Evolutionary conservation across 345 rosid species (phyloP).

Genomic region (Murraya koenigii): DNA sequence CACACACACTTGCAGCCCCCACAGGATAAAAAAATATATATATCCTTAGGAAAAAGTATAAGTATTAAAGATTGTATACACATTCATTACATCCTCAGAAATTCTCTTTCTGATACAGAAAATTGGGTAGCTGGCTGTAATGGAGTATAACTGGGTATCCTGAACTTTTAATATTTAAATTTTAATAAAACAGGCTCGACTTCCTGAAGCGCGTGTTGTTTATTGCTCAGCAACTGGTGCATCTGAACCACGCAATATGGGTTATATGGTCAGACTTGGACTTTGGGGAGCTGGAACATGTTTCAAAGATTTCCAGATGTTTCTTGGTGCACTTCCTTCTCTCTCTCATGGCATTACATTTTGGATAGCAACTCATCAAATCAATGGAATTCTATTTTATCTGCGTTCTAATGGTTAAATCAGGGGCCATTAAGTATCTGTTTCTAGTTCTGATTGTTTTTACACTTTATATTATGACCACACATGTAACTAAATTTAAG

Average conservation of each 20-base stretch:
- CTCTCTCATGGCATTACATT: background rate
- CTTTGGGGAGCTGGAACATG: constrained; percentile 98
- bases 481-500: background rate
- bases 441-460: background rate
- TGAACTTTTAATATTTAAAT: constrained; percentile 25
- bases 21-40: background rate
- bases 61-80: background rate
- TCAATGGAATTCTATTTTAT: background rate
- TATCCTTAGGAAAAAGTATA: background rate
- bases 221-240: constrained; percentile 99
- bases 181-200: constrained; percentile 68
- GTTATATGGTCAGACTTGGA: constrained; percentile 99
- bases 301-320: constrained; percentile 68
- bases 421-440: background rate
- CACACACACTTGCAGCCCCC: background rate
- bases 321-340: constrained; percentile 47
- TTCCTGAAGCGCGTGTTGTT: constrained; percentile 91
- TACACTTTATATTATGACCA: background rate
- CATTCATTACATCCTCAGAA: background rate
- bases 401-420: background rate
- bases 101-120: background rate
- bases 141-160: background rate
- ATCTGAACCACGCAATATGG: constrained; percentile 99
- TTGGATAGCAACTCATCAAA: background rate
- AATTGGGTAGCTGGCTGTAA: background rate